Percentiles rank a stretch among this genome's conserved stretches.
phyloP scores from a whole-genome alignment of 495 filamentous ascomycete species.

The Daldinia loculata region DNA sequence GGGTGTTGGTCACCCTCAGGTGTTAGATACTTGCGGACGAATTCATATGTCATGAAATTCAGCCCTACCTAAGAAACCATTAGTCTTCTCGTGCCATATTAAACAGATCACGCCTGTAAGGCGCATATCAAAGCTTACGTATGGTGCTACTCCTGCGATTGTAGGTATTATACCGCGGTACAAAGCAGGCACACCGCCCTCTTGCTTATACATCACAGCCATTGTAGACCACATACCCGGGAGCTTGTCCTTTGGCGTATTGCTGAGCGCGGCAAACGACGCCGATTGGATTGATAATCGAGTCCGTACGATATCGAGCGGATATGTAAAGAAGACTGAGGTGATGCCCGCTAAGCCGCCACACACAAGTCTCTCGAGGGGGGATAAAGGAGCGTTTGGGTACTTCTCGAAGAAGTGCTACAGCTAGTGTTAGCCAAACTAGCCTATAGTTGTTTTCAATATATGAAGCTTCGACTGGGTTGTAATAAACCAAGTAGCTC shows the following conservation, averaged over 20 bases:
- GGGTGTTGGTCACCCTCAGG: conserved; percentile 89
- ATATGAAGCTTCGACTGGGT: background rate
- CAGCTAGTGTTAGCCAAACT: conserved; percentile 23
- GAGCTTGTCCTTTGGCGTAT: conserved; percentile 66
- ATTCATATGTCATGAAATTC: conserved; percentile 98
- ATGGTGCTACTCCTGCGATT: conserved; percentile 93
- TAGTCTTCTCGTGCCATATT: conserved; percentile 23
- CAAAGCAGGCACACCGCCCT: conserved; percentile 83
- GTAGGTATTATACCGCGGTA: conserved; percentile 95
- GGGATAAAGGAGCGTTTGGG: conserved; percentile 71
- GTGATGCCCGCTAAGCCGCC: conserved; percentile 93
- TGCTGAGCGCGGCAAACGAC: conserved; percentile 80
- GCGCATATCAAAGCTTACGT: conserved; percentile 64
- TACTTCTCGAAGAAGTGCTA: conserved; percentile 77
- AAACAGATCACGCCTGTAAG: background rate
- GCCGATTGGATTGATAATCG: conserved; percentile 95
- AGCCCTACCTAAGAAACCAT: conserved; percentile 75
- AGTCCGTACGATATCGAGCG: conserved; percentile 95
- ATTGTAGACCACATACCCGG: conserved; percentile 94
- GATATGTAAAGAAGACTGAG: conserved; percentile 80
- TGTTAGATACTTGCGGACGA: conserved; percentile 82
- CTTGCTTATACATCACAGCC: conserved; percentile 83
- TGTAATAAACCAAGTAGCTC: background rate
- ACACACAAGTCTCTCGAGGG: conserved; percentile 77
- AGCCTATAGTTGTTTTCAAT: background rate